These are phyloP conservation scores for Bryopsis sp. DNA, from an alignment of 139 green algal genomes.

Conservation along the genomic window DNA sequence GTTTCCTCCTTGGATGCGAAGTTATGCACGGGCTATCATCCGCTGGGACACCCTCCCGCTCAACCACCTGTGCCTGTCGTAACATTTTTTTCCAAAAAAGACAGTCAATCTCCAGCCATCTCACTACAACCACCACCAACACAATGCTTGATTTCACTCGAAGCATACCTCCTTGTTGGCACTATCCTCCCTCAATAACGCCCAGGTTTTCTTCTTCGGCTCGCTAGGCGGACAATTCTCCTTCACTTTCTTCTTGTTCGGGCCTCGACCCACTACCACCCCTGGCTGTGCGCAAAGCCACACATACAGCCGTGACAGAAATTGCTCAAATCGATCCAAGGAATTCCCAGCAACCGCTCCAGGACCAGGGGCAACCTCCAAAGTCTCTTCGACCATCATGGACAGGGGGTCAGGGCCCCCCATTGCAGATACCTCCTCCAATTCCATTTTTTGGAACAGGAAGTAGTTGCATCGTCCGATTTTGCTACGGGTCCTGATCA, in stretches of 20 bases:
- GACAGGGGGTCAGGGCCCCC: background rate
- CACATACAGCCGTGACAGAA: constrained; percentile 7
- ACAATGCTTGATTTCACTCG: no score
- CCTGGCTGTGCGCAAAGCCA: constrained; percentile 13
- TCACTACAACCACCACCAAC: no score
- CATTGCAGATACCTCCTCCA: background rate
- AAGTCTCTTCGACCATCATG: background rate
- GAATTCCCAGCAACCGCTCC: constrained; percentile 1
- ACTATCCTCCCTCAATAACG: no score
- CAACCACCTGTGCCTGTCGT: no score
- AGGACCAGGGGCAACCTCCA: background rate
- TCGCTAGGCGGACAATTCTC: no score
- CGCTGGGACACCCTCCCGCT: no score
- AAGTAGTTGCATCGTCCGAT: constrained; percentile 15
- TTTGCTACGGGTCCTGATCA: constrained; percentile 9
- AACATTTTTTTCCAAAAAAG: no score
- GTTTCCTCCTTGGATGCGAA: no score
- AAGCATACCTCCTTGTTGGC: no score
- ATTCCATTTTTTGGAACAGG: constrained; percentile 14
- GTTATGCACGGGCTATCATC: no score
- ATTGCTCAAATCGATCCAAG: constrained; percentile 16
- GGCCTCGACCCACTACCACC: constrained; percentile 9
- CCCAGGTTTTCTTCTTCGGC: no score
- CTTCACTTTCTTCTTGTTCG: constrained; percentile 13
- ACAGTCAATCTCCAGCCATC: no score